Evolutionary conservation across 768 basidiomycete species (phyloP), one percentile per base, ranked within the genome.

Genomic region (Suillus spraguei): DNA sequence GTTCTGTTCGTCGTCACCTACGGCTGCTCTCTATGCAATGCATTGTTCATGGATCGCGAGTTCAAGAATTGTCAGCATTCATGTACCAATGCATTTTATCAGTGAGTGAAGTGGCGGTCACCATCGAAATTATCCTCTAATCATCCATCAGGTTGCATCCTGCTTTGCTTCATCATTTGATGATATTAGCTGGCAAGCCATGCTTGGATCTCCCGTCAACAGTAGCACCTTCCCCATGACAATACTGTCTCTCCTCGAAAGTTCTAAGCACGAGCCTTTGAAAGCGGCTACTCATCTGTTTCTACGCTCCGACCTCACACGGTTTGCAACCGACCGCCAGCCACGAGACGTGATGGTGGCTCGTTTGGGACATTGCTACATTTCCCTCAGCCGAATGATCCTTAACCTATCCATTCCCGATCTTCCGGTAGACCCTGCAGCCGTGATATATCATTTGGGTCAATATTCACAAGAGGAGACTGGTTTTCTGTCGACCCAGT

Each of bases 381-480:
- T 93, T 38, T 82, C 82, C 1, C 70, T 92, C 56, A 82, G 85
- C 52, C 81, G 80, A 20, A 67, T 88, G 60, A 74, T 95, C 32
- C 72, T 94, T 28, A 80, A 88, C 4, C 82, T 96, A 22, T 89
- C 90, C 70, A 81, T 99, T 44, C 95, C 97, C 0, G 84, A 94
- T 72, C 78, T 85, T 2, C 94, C 96, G 3, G 77, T 98, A 56
- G 97, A 99, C 73, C 97, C 97, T 33, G 87, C 89, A 8, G 87
- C 87, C 28, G 82, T 88, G 39, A 81, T 87, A 60, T 81, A 78
- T 59, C 83, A 79, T 55, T 77, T 79, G 0, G 69, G 70, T 2
- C 73, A 78, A 36, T 85, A 87, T 35, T 80, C 82, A 71, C 69
- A 71, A 35, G 69, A 79, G 56, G 80, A 86, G 60, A 67, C 77